phyloP scores from a whole-genome alignment of 495 filamentous ascomycete species.

The Talaromyces borbonicus region DNA sequence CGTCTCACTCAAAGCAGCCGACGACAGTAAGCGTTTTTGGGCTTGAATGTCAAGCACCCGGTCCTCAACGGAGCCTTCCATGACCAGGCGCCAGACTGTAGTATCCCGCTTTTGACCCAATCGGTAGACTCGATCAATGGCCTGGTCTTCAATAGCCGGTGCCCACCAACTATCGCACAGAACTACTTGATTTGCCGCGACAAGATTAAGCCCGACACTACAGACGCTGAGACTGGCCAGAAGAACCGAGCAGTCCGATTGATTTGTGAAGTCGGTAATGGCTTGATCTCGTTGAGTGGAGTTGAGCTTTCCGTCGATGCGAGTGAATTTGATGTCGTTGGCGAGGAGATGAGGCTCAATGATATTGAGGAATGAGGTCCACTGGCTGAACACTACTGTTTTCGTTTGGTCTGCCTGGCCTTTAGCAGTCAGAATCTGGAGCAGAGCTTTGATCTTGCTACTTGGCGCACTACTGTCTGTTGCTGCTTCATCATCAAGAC shows the following conservation, averaged over 20 bases:
- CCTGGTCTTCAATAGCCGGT: conserved; percentile 88
- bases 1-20: conserved; percentile 63
- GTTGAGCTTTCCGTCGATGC: conserved; percentile 79
- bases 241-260: conserved; percentile 65
- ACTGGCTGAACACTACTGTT: conserved; percentile 86
- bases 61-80: conserved; percentile 83
- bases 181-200: conserved; percentile 79
- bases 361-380: conserved; percentile 81
- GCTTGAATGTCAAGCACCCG: conserved; percentile 71
- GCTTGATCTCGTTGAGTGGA: conserved; percentile 58
- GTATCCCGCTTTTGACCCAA: conserved; percentile 73
- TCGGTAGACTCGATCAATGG: conserved; percentile 81
- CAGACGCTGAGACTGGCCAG: conserved; percentile 77
- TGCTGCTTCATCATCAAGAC: conserved; percentile 39
- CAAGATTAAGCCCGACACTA: conserved; percentile 82
- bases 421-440: conserved; percentile 67
- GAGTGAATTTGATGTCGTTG: conserved; percentile 52
- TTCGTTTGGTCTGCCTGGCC: conserved; percentile 61
- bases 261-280: conserved; percentile 52
- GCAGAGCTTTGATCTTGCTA: conserved; percentile 75
- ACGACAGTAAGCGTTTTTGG: conserved; percentile 71
- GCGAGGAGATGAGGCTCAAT: conserved; percentile 60
- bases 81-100: conserved; percentile 71
- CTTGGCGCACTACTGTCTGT: conserved; percentile 54
- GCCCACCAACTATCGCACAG: conserved; percentile 88